Evolutionary conservation across 2,329 filamentous ascomycete species (phyloP).

Genomic region (Xylaria sp.): DNA sequence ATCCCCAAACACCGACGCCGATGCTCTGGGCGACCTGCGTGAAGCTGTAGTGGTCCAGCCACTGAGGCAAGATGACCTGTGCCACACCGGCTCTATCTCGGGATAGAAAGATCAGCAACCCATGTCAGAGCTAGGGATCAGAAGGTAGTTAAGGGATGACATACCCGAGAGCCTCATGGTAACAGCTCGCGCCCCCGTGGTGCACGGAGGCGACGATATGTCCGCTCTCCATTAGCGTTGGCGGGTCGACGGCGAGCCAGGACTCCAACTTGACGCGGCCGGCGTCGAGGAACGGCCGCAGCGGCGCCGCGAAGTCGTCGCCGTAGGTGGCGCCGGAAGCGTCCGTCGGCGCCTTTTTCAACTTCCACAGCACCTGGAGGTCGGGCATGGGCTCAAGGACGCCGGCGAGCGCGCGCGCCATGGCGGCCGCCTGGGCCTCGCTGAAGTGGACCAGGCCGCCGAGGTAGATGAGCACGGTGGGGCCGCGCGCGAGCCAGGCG

Average conservation of each 20-base stretch:
- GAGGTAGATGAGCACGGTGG: conserved; percentile 26
- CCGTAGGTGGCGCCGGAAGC: conserved; percentile 1
- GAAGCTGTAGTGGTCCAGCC: conserved; percentile 25
- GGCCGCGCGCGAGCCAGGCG: conserved; percentile 19
- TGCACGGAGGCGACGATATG: conserved; percentile 26
- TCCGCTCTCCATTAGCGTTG: conserved; percentile 21
- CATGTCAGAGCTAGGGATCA: neutral
- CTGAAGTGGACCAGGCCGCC: conserved; percentile 17
- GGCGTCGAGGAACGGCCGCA: conserved; percentile 19
- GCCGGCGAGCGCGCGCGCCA: conserved; percentile 22
- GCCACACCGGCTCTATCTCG: conserved; percentile 20
- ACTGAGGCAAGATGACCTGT: conserved; percentile 25
- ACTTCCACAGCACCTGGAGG: conserved; percentile 24
- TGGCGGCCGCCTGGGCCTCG: conserved; percentile 10
- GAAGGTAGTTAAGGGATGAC: neutral
- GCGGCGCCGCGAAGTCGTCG: conserved; percentile 12
- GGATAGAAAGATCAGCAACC: neutral
- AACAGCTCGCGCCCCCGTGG: conserved; percentile 28
- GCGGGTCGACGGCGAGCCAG: conserved; percentile 21
- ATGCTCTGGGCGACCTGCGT: conserved; percentile 16
- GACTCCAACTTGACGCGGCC: conserved; percentile 19
- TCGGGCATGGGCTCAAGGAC: conserved; percentile 3
- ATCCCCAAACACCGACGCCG: conserved; percentile 25
- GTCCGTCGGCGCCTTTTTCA: conserved; percentile 4
- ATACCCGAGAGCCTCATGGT: conserved; percentile 26